Conservation (phyloP, 1,284 basidiomycete genomes). For the Inonotus hispidus region DNA sequence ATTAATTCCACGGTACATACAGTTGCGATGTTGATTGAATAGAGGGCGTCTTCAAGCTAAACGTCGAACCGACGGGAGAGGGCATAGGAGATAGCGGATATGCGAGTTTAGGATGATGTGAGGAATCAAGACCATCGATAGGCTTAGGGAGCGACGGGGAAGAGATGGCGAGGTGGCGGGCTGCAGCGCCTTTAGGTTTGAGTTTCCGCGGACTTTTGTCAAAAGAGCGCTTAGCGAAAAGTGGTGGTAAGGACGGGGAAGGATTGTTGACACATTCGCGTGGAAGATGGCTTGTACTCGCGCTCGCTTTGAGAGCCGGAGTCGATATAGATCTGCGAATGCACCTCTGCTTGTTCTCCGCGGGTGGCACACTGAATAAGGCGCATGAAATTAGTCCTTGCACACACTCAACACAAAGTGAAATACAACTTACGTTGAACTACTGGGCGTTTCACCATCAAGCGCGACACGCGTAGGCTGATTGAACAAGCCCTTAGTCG, state of each 20-base stretch:
- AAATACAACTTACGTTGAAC: neutral
- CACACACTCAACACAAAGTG: neutral
- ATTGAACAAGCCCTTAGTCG: constrained; percentile 16
- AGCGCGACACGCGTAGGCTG: constrained; percentile 2
- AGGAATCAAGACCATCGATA: constrained; percentile 6
- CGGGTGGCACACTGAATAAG: constrained; percentile 4
- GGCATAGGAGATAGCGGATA: constrained; percentile 18
- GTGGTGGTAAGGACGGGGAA: neutral
- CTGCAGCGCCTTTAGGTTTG: neutral
- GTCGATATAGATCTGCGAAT: constrained; percentile 12
- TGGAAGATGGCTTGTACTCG: neutral
- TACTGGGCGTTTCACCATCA: neutral
- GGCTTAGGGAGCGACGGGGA: constrained; percentile 15
- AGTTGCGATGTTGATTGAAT: constrained; percentile 4
- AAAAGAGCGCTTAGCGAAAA: constrained; percentile 7
- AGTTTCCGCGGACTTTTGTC: constrained; percentile 1
- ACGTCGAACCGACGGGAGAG: constrained; percentile 13
- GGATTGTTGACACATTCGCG: neutral
- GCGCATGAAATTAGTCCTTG: neutral
- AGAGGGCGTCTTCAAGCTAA: constrained; percentile 3
- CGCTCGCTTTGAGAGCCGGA: constrained; percentile 10
- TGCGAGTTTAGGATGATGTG: constrained; percentile 17
- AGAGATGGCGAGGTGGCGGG: constrained; percentile 12
- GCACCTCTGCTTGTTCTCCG: neutral
- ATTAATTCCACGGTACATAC: constrained; percentile 3